Percentiles rank a stretch among this genome's conserved stretches.
Conservation (phyloP, 1,284 basidiomycete genomes). For the Rhodotorula sp. region DNA sequence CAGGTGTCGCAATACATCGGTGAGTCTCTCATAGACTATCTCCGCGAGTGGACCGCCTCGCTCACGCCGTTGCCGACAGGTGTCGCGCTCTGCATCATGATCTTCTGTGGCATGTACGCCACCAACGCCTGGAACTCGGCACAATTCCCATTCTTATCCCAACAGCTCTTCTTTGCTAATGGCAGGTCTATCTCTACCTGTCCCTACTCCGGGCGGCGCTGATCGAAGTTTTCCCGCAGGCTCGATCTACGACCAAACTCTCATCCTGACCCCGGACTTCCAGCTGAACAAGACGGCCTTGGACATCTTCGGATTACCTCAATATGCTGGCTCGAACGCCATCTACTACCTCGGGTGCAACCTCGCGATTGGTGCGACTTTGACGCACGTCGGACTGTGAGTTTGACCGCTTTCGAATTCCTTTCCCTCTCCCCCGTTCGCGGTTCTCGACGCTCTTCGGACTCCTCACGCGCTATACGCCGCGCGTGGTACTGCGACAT, state of each 20-base stretch:
- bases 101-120: conserved; percentile 60
- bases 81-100: conserved; percentile 50
- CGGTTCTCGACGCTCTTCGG: too few relatives aligned
- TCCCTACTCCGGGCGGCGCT: background rate
- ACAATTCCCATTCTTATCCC: conserved; percentile 61
- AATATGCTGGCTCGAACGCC: conserved; percentile 23
- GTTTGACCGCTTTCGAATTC: background rate
- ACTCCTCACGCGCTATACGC: background rate
- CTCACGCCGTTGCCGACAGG: conserved; percentile 17
- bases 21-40: background rate
- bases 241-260: conserved; percentile 54
- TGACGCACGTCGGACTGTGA: conserved; percentile 55
- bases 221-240: conserved; percentile 38
- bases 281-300: conserved; percentile 67
- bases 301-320: conserved; percentile 30
- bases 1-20: conserved; percentile 4
- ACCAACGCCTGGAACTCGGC: conserved; percentile 25
- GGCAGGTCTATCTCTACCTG: too few relatives aligned
- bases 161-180: conserved; percentile 58
- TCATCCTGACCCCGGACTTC: conserved; percentile 81
- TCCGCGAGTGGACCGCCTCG: background rate
- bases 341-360: conserved; percentile 36
- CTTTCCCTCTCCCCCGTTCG: background rate
- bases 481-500: too few relatives aligned
- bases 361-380: conserved; percentile 46